Evolutionary conservation across 1,284 basidiomycete genomes (phyloP).

Genomic region (Cystobasidium pallidum): DNA sequence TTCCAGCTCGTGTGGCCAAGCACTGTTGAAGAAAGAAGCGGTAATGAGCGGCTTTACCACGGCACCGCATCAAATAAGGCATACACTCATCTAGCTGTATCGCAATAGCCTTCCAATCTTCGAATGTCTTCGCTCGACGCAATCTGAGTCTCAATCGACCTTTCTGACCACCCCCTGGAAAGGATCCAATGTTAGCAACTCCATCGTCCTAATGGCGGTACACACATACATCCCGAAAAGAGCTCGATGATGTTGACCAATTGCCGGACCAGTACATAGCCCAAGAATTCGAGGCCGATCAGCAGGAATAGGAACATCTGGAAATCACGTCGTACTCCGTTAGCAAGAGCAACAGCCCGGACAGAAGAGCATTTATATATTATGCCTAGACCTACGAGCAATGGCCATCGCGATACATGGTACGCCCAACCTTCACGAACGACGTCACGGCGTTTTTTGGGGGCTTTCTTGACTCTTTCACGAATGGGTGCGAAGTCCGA

Average conservation of each 20-base stretch:
- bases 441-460: conserved; percentile 60
- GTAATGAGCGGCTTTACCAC: too few species aligned
- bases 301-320: conserved; percentile 80
- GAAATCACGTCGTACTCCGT: conserved; percentile 1
- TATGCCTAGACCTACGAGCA: conserved; percentile 67
- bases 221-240: conserved; percentile 77
- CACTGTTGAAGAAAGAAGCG: conserved; percentile 52
- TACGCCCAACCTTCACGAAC: conserved; percentile 72
- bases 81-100: conserved; percentile 68
- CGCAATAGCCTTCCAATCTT: conserved; percentile 80
- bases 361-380: neutral
- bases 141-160: conserved; percentile 74
- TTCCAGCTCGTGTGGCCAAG: conserved; percentile 89
- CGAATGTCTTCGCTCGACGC: conserved; percentile 72
- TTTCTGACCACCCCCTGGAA: conserved; percentile 75
- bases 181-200: conserved; percentile 16
- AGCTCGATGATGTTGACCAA: conserved; percentile 91
- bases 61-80: too few species aligned
- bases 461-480: conserved; percentile 69
- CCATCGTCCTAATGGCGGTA: neutral
- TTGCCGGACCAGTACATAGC: conserved; percentile 82
- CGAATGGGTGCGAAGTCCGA: conserved; percentile 93
- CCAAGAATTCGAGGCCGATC: conserved; percentile 81
- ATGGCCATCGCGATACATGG: conserved; percentile 81
- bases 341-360: neutral